Base-by-base conservation (phyloP, 441 rosid genomes). In the Dalechampia spathulata region DNA sequence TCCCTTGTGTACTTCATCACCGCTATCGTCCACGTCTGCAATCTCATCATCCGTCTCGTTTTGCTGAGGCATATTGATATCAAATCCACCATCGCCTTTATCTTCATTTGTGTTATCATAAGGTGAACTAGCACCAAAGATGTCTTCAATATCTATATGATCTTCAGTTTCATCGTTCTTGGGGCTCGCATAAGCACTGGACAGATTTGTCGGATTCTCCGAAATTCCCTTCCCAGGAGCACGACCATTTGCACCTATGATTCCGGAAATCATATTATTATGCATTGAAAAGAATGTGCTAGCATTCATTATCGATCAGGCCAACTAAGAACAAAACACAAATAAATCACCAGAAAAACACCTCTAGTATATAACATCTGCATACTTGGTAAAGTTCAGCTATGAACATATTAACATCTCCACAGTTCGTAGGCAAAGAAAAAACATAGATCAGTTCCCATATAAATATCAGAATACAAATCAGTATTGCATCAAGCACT, bases 21-120 rank as follows among this genome's bases (percentile, higher is more conserved):
- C 90, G 2, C 83, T 72, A 37, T 82, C 90, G 30, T 89, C 97
- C 40, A 89, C 91, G 50, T 87, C 92, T 27, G 95, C 95, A 49
- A 86, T 90, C 76, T 90, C 97, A 21, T 86, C 93, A 54, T 83
- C 95, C 2, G 72, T 64, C 26, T 75, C 72, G 49, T 78, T 69
- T n/a, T 78, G 82, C 17, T 40, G 76, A 25, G 45, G 72, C 30
- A 37, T 46, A 20, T 36, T 69, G 26, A 52, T 62, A 5, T 60
- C 82, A 39, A 63, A 49, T 49, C 61, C 83, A 45, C 2, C 43
- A 28, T 65, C 61, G 0, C 38, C 63, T 39, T 68, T 78, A 5
- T 43, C 69, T 49, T 71, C 83, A 9, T 62, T 63, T 23, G 58
- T 20, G 38, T 76, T 64, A 30, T 77, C 70, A 45, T 75, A 84